Conservation (phyloP, 2,329 filamentous ascomycete species). For the Colletotrichum plurivorum region DNA sequence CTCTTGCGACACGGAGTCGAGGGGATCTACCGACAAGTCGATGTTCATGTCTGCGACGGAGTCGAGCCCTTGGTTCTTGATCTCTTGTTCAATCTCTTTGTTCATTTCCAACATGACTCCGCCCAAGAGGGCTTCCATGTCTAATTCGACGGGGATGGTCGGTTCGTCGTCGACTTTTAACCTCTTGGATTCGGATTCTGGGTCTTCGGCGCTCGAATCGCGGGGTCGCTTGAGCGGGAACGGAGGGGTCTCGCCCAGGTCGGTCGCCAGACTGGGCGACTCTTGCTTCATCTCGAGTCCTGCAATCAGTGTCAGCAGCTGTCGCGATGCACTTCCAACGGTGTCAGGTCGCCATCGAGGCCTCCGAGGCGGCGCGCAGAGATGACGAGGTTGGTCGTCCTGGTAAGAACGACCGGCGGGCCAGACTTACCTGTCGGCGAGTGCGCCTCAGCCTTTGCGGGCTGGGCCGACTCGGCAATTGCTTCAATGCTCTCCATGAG, state of each 20-base stretch:
- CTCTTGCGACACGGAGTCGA: conserved; percentile 38
- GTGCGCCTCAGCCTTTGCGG: conserved; percentile 51
- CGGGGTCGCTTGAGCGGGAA: conserved; percentile 55
- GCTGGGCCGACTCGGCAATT: conserved; percentile 59
- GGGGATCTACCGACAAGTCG: conserved; percentile 43
- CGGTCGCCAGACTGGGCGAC: conserved; percentile 46
- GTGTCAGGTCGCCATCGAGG: conserved; percentile 1
- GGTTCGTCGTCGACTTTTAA: conserved; percentile 36
- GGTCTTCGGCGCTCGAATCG: conserved; percentile 47
- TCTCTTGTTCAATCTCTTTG: background rate
- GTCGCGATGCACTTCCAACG: conserved; percentile 26
- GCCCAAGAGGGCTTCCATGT: conserved; percentile 43
- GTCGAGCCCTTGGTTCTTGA: conserved; percentile 45
- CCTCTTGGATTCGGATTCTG: conserved; percentile 50
- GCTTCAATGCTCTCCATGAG: conserved; percentile 48
- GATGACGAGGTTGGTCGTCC: conserved; percentile 1
- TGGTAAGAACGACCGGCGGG: conserved; percentile 3
- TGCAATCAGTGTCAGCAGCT: conserved; percentile 45
- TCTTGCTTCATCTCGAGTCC: conserved; percentile 56
- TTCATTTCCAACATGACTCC: conserved; percentile 48
- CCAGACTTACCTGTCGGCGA: conserved; percentile 53
- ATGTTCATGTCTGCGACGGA: conserved; percentile 45
- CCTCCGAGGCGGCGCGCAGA: conserved; percentile 32
- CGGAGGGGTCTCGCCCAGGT: conserved; percentile 53
- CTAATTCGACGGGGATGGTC: conserved; percentile 38